These are phyloP conservation scores for Athelia sp. DNA, from an alignment of 1,284 basidiomycete genomes.

Conservation along the genomic window DNA sequence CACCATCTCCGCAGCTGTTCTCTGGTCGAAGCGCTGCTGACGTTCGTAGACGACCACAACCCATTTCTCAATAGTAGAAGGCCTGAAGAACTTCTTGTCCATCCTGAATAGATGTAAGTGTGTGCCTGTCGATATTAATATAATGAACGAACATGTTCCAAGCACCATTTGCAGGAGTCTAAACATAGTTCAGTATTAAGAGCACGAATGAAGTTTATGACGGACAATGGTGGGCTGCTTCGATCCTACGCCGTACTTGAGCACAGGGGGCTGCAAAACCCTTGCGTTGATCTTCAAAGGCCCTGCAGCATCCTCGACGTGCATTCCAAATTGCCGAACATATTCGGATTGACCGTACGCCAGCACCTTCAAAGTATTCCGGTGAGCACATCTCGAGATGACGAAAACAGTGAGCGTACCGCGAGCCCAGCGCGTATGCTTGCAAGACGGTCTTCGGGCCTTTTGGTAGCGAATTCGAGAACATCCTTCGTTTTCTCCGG, in stretches of 20 bases:
- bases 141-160: slow-evolving; percentile 58
- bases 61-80: slow-evolving; percentile 50
- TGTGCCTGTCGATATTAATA: slow-evolving; percentile 3
- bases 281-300: slow-evolving; percentile 55
- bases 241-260: slow-evolving; percentile 54
- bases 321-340: slow-evolving; percentile 62
- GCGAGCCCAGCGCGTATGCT: slow-evolving; percentile 54
- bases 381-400: not conserved
- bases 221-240: slow-evolving; percentile 50
- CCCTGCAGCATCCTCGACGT: slow-evolving; percentile 40
- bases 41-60: slow-evolving; percentile 61
- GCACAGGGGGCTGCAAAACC: slow-evolving; percentile 52
- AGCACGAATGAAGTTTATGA: not conserved
- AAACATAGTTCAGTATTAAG: not conserved
- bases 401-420: slow-evolving; percentile 25
- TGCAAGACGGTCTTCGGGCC: slow-evolving; percentile 51
- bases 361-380: slow-evolving; percentile 40
- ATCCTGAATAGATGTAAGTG: slow-evolving; percentile 36
- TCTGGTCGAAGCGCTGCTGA: slow-evolving; percentile 42
- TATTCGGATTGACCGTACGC: slow-evolving; percentile 71
- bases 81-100: slow-evolving; percentile 57
- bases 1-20: slow-evolving; percentile 44
- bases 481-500: slow-evolving; percentile 61
- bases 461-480: slow-evolving; percentile 68
- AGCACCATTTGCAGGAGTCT: slow-evolving; percentile 57